Conservation (phyloP, 2,329 filamentous ascomycete genomes). For the Talaromyces sp. region DNA sequence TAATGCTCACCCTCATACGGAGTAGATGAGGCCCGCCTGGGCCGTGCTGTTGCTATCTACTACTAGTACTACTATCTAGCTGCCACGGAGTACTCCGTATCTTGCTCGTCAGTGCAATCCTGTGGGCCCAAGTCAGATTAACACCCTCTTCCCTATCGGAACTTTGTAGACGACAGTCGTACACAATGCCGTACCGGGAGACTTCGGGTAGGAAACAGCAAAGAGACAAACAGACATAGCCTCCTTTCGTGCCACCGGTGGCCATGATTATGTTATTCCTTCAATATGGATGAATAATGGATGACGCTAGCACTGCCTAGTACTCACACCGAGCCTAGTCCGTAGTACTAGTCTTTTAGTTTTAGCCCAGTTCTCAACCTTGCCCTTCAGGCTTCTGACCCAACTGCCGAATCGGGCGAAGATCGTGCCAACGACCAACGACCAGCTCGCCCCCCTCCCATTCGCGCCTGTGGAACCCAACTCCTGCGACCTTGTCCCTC, state of each 20-base stretch:
- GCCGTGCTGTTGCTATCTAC: neutral
- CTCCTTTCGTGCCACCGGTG: neutral
- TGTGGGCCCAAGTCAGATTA: neutral
- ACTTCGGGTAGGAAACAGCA: neutral
- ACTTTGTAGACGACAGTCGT: neutral
- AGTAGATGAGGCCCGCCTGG: neutral
- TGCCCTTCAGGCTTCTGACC: neutral
- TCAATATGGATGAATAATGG: too few relatives aligned
- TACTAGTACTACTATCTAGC: too few relatives aligned
- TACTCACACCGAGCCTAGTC: neutral
- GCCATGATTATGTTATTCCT: neutral
- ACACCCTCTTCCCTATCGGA: neutral
- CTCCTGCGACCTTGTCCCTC: neutral
- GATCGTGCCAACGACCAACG: neutral
- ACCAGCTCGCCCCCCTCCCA: neutral
- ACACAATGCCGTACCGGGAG: neutral
- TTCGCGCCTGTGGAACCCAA: neutral
- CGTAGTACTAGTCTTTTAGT: too few relatives aligned
- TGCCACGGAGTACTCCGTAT: neutral
- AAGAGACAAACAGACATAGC: neutral
- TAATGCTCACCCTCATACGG: neutral
- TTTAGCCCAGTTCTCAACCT: neutral
- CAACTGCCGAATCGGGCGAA: neutral
- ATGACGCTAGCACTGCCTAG: neutral
- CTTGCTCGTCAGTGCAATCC: neutral